Conservation (phyloP, 495 filamentous ascomycete genomes). For the Penicillium silybi region DNA sequence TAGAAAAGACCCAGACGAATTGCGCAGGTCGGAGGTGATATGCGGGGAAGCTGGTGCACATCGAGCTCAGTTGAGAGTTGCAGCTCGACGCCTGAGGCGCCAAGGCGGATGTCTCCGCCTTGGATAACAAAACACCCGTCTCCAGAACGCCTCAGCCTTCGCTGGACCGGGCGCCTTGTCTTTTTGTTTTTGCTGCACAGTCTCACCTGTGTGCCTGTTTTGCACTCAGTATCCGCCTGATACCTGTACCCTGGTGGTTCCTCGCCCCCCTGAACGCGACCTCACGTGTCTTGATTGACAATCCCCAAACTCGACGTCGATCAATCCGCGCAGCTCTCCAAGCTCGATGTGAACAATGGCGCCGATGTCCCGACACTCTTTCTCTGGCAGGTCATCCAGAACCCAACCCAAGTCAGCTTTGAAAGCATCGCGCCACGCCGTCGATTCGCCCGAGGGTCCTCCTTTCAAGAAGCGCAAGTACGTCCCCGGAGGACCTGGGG, state of each 20-base stretch:
- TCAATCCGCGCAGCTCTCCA: slow-evolving; percentile 8
- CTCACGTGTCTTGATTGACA: slow-evolving; percentile 20
- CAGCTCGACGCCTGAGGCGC: slow-evolving; percentile 21
- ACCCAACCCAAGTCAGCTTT: slow-evolving; percentile 31
- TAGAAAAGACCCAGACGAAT: background rate
- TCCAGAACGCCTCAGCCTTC: slow-evolving; percentile 1
- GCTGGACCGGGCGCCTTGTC: slow-evolving; percentile 2
- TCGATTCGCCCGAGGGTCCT: slow-evolving; percentile 40
- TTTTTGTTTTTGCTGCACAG: background rate
- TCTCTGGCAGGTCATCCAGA: slow-evolving; percentile 31
- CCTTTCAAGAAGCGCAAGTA: slow-evolving; percentile 58
- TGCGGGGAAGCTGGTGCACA: slow-evolving; percentile 24
- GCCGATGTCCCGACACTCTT: slow-evolving; percentile 20
- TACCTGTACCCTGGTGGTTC: background rate
- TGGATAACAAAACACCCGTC: slow-evolving; percentile 20
- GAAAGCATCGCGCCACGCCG: slow-evolving; percentile 32
- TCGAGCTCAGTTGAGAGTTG: slow-evolving; percentile 5
- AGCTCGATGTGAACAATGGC: slow-evolving; percentile 19
- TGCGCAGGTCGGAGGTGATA: slow-evolving; percentile 3
- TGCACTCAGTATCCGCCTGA: background rate
- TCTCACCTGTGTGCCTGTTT: background rate
- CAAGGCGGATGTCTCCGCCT: slow-evolving; percentile 23
- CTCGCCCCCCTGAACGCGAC: slow-evolving; percentile 16
- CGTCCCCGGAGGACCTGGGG: slow-evolving; percentile 75
- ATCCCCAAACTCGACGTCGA: slow-evolving; percentile 12